Evolutionary conservation across 2,329 filamentous ascomycete genomes (phyloP), one percentile per base, ranked within the genome.

Genomic region (Colletotrichum euphorbiae): DNA sequence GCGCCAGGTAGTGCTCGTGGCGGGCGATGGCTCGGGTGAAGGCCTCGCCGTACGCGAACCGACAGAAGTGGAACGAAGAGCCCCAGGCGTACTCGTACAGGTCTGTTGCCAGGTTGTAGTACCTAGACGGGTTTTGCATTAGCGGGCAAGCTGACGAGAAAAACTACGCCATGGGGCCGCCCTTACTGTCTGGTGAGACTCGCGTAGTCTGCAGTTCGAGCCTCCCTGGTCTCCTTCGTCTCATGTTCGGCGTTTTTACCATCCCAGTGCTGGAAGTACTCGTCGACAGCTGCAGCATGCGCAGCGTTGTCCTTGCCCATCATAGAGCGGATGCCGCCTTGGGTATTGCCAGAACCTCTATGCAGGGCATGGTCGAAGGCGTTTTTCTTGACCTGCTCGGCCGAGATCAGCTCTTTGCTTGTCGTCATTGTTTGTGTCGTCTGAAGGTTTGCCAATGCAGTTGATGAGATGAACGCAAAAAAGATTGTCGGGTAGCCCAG

Each of bases 81-180:
- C 92, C 92, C 94, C 94, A 98, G 75, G 93, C 94, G 75, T 97
- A 94, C 84, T 98, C 94, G 84, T 97, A 97, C 54, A 97, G 80
- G 76, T 97, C 93, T 71, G 94, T 97, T 6, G 93, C 93, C 40
- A 97, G 88, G 81, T 97, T 96, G 84, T 97, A 97, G 84, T 97
- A 97, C 78, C 91, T 93, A n/a, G n/a, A 74, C 63, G 73, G 7
- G 19, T 24, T 6, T 13, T 17, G 12, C 17, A 17, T 55, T 70
- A 62, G 69, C 43, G 70, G 63, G 19, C 3, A 24, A 24, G 33
- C 3, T n/a, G 17, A 48, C 21, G 43, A 36, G n/a, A n/a, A 19
- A 2, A 42, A n/a, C 8, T 6, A 21, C 33, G 17, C 17, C 46
- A 15, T n/a, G 4, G 45, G 84, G n/a, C n/a, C n/a, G n/a, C n/a